Base-by-base conservation (phyloP, 1,284 basidiomycete genomes). In the Trichosporon sp. region DNA sequence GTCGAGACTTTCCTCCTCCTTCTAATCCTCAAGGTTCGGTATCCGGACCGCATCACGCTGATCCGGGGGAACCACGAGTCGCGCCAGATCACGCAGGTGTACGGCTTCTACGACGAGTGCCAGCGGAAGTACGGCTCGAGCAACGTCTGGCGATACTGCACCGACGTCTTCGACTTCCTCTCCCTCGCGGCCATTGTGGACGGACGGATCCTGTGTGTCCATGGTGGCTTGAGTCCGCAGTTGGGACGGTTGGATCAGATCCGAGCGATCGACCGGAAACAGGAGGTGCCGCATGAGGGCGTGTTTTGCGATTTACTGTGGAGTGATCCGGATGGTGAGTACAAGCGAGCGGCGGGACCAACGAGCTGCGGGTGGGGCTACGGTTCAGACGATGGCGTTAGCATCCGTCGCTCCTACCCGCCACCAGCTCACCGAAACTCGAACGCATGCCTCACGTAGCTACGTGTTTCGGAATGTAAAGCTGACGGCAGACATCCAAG, bases 51-150 rank as follows among this genome's bases (percentile, higher is more conserved):
- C 65, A 97, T 99, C 81, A 98, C 95, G 0, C 90, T 99, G 76
- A 97, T 99, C 77, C 89, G 96, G 43, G 96, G 96, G 12, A 99
- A 99, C 87, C 96, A 99, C 87, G 96, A 99, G 85, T 96, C 93
- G n/a, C 88, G 96, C 2, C 96, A 99, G 83, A 99, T 99, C 79
- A 98, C 95, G 0, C 96, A 99, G 80, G 96, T 99, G 0, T 99
- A 99, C 83, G 97, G 96, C 12, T 99, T 99, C 83, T 99, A 98
- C 86, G 97, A 99, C 85, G 96, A 99, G 80, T 99, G 96, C 84
- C 91, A 94, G 82, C 87, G 96, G 46, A 99, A 99, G 84, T 75
- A 63, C 38, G 74, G 67, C n/a, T 26, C 61, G 7, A 16, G 12
- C 71, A 96, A 96, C 81, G 96, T 99, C 54, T 99, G 96, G 96